These are phyloP conservation scores for Talaromyces sp. DNA, from an alignment of 2,329 filamentous ascomycete genomes.

Conservation along the genomic window DNA sequence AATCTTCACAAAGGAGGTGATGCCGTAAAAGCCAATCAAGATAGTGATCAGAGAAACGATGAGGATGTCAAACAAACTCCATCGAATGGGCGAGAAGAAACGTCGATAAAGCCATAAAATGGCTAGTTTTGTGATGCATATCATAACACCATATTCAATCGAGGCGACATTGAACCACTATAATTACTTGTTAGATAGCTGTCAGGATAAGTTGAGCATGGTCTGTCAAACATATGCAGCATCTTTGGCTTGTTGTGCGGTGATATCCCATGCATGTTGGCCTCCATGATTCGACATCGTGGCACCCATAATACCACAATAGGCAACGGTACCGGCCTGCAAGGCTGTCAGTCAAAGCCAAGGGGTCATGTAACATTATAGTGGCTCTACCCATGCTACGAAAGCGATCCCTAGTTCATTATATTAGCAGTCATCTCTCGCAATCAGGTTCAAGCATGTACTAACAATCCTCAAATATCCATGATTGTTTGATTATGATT, in stretches of 20 bases:
- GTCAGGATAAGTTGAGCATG: neutral
- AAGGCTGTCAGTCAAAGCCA: neutral
- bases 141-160: conserved; percentile 15
- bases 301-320: conserved; percentile 1
- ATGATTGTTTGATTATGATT: conserved; percentile 2
- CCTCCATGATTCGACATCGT: conserved; percentile 4
- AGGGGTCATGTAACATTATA: neutral
- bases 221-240: neutral
- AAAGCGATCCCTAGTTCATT: neutral
- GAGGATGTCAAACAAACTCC: conserved; percentile 7
- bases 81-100: conserved; percentile 12
- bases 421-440: neutral
- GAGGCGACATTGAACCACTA: conserved; percentile 9
- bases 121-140: conserved; percentile 17
- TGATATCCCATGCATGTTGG: conserved; percentile 5
- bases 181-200: neutral
- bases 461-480: conserved; percentile 4
- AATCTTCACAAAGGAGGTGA: conserved; percentile 12
- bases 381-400: neutral
- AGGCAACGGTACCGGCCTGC: conserved; percentile 1
- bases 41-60: conserved; percentile 13
- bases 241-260: neutral
- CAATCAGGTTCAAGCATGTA: neutral
- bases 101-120: conserved; percentile 17
- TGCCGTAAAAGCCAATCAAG: conserved; percentile 13